Conservation (phyloP, 2,329 filamentous ascomycete genomes). For the Pyrenophora seminiperda region DNA sequence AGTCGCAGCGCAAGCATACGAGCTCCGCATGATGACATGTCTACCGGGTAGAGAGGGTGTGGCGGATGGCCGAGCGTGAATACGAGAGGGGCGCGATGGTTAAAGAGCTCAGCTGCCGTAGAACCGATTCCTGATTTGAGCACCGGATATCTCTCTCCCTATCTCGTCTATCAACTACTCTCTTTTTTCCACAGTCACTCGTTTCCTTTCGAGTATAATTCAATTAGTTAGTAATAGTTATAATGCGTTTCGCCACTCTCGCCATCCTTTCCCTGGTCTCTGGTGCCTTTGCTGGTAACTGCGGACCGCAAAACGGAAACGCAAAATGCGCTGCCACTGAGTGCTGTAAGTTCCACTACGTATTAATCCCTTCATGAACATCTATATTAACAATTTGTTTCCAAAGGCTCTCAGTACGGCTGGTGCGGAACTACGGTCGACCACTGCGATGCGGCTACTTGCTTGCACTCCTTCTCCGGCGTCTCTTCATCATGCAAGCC, state of each 20-base stretch:
- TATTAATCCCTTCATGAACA: background rate
- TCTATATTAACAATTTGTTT: conserved; percentile 11
- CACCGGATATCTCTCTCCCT: background rate
- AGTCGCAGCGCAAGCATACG: conserved; percentile 10
- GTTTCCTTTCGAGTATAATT: conserved; percentile 6
- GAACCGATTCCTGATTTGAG: background rate
- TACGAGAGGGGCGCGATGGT: conserved; percentile 17
- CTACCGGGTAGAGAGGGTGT: conserved; percentile 20
- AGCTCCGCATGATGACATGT: conserved; percentile 7
- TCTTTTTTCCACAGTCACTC: conserved; percentile 6
- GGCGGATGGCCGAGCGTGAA: conserved; percentile 14
- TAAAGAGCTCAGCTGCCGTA: conserved; percentile 10
- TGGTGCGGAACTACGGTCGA: conserved; percentile 45
- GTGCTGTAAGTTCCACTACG: conserved; percentile 39
- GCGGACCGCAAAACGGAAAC: conserved; percentile 43
- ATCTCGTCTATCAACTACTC: background rate
- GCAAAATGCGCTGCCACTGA: conserved; percentile 40
- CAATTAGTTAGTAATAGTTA: conserved; percentile 23
- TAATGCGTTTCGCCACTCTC: conserved; percentile 38
- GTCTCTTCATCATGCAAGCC: conserved; percentile 39
- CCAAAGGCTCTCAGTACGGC: conserved; percentile 44
- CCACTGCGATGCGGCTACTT: conserved; percentile 46
- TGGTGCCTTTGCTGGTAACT: conserved; percentile 40
- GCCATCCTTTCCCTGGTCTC: conserved; percentile 35
- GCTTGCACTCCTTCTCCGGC: conserved; percentile 43